phyloP scores from a whole-genome alignment of 768 basidiomycete genomes.

The Zangia roseola region DNA sequence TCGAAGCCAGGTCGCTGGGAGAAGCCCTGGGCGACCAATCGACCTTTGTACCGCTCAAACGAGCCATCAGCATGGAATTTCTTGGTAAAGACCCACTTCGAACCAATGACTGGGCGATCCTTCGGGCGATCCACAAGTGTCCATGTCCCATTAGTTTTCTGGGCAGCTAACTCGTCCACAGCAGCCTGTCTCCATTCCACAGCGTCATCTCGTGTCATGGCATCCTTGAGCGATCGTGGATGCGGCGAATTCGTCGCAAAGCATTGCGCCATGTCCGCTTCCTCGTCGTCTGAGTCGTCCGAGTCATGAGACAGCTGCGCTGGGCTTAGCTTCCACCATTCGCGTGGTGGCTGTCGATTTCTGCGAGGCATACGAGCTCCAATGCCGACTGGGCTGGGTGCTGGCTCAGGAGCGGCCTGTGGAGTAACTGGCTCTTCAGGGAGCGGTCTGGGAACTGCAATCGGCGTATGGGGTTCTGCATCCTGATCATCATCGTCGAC shows the following conservation, averaged over 20 bases:
- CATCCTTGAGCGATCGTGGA: not conserved
- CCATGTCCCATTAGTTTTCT: too few relatives aligned
- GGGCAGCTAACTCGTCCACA: not conserved
- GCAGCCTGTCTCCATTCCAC: not conserved
- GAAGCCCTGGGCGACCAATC: conserved; percentile 29
- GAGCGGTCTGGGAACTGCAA: too few relatives aligned
- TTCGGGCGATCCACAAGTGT: not conserved
- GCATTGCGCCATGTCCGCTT: not conserved
- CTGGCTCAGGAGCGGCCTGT: not conserved
- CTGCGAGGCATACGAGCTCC: not conserved
- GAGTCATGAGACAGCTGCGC: not conserved
- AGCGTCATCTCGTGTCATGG: not conserved
- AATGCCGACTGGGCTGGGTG: not conserved
- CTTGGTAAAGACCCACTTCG: not conserved
- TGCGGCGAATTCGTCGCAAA: not conserved
- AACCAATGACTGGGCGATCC: not conserved
- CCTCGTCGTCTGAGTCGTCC: not conserved
- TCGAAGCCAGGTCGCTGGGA: too few relatives aligned
- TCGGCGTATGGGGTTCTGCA: not conserved
- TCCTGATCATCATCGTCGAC: not conserved
- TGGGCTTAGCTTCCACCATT: conserved; percentile 3
- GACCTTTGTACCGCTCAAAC: conserved; percentile 35
- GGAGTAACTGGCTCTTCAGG: not conserved
- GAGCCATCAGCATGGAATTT: not conserved
- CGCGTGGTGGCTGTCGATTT: not conserved